Evolutionary conservation across 805 yeast species (phyloP), one percentile per base, ranked within the genome.

Genomic region (Torulaspora franciscae): DNA sequence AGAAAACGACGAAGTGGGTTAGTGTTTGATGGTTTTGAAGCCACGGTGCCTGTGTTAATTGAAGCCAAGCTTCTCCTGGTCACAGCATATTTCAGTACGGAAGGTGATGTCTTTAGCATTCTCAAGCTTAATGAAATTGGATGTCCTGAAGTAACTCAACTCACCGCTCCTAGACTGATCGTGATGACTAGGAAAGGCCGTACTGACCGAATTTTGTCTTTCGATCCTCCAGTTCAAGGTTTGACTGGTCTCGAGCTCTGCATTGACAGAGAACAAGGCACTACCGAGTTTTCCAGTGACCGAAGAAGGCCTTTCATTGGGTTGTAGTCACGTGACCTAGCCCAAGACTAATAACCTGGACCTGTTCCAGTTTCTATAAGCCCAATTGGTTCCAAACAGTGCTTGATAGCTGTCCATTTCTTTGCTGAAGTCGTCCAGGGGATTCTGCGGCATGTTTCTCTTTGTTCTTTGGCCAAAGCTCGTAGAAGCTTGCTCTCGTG

Each of bases 1-100:
- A 68, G 45, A 27, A 66, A 57, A 39, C 64, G 67, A 29, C 70
- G 64, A 27, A 64, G 46, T 24, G 67, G 55, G 40, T 50, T 59
- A 4, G 50, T 23, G 37, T 37, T 47, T 15, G 48, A 38, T 11
- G 37, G 43, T 8, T 47, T 36, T 15, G 48, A 42, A 8, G 37
- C 32, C 11, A 42, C 43, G 15, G 61, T 49, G 7, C 53, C 57
- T 9, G 56, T 43, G 13, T 37, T 40, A 14, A 48, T 43, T 4
- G 57, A 44, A 17, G 58, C 56, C 19, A 50, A 29, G 25, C 30
- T 34, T 32, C 47, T 38, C 22, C 50, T 47, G 13, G 42, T 29
- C 24, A 40, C 40, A 15, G 46, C 39, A 33, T 41, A 27, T 39
- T 26, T 48, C 37, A 48, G 14, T 17, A 45, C 14, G 13, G 48